phyloP scores from a whole-genome alignment of 2,329 filamentous ascomycete species.

The Emergomyces pasteurianus region DNA sequence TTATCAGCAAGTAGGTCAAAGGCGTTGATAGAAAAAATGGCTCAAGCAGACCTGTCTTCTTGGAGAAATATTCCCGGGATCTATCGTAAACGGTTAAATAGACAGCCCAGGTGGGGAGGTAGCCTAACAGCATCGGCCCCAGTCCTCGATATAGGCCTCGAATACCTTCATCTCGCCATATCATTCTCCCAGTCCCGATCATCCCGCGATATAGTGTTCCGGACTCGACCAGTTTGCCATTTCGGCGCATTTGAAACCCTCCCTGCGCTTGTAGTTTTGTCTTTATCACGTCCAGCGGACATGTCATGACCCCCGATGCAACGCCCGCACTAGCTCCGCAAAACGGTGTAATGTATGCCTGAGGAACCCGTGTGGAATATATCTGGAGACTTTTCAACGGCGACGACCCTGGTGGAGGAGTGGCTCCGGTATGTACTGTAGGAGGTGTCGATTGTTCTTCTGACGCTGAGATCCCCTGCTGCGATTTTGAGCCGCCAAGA shows the following conservation, averaged over 20 bases:
- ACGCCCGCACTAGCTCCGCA: slow-evolving; percentile 83
- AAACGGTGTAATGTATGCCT: slow-evolving; percentile 60
- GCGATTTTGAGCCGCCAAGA: slow-evolving; percentile 20
- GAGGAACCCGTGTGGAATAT: slow-evolving; percentile 39
- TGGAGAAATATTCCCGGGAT: slow-evolving; percentile 61
- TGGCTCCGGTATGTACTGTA: slow-evolving; percentile 17
- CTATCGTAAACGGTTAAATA: slow-evolving; percentile 96
- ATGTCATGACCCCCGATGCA: slow-evolving; percentile 87
- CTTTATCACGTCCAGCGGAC: slow-evolving; percentile 97
- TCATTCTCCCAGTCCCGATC: slow-evolving; percentile 71
- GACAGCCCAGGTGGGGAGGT: slow-evolving; percentile 94
- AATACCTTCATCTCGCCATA: slow-evolving; percentile 79
- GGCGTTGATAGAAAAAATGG: background rate
- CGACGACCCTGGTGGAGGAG: slow-evolving; percentile 18
- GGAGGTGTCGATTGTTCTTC: slow-evolving; percentile 15
- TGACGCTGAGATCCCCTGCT: slow-evolving; percentile 14
- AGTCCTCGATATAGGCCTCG: slow-evolving; percentile 86
- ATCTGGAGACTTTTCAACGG: slow-evolving; percentile 28
- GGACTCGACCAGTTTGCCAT: slow-evolving; percentile 29
- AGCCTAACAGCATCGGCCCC: slow-evolving; percentile 88
- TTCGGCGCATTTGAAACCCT: slow-evolving; percentile 50
- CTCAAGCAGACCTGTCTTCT: slow-evolving; percentile 47
- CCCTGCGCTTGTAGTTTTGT: slow-evolving; percentile 95
- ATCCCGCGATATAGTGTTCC: slow-evolving; percentile 67
- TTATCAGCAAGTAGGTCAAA: slow-evolving; percentile 9